Conservation (phyloP, 129 eudicot genomes). For the Deinandra increscens region DNA sequence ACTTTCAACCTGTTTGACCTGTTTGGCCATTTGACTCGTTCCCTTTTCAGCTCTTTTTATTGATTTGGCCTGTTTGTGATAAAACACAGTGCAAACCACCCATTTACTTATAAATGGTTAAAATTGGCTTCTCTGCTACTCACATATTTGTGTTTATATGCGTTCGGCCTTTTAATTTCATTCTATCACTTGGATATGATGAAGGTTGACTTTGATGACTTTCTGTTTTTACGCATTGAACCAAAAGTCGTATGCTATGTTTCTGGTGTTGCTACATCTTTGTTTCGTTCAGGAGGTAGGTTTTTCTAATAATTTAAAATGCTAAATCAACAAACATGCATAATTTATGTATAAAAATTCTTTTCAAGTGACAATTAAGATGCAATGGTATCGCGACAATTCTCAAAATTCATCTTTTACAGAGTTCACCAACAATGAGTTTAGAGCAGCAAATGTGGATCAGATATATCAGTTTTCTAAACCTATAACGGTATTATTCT, state of each 20-base stretch:
- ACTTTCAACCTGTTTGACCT: neutral
- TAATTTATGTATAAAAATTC: neutral
- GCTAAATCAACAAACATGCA: neutral
- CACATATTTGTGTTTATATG: neutral
- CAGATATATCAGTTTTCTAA: constrained; percentile 88
- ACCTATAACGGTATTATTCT: constrained; percentile 64
- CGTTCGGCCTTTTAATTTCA: neutral
- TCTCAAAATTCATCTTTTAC: constrained; percentile 12
- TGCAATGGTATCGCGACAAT: neutral
- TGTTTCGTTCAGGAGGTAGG: constrained; percentile 90
- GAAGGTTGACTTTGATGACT: constrained; percentile 97
- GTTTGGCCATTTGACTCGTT: neutral
- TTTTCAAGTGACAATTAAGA: neutral
- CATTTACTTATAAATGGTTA: neutral
- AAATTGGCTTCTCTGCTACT: neutral
- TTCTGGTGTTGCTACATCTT: constrained; percentile 84
- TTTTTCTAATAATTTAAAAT: neutral
- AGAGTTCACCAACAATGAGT: constrained; percentile 74
- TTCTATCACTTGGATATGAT: constrained; percentile 23
- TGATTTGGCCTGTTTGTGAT: neutral
- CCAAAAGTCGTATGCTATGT: constrained; percentile 72
- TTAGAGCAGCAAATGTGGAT: constrained; percentile 69
- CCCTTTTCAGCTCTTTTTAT: neutral
- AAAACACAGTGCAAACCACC: neutral
- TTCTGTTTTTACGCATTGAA: constrained; percentile 78